A percentile compares a stretch with the other conserved stretches of the same genome.
These are phyloP conservation scores for Linaria vulgaris DNA, from an alignment of 257 asterid genomes.

Conservation along the genomic window DNA sequence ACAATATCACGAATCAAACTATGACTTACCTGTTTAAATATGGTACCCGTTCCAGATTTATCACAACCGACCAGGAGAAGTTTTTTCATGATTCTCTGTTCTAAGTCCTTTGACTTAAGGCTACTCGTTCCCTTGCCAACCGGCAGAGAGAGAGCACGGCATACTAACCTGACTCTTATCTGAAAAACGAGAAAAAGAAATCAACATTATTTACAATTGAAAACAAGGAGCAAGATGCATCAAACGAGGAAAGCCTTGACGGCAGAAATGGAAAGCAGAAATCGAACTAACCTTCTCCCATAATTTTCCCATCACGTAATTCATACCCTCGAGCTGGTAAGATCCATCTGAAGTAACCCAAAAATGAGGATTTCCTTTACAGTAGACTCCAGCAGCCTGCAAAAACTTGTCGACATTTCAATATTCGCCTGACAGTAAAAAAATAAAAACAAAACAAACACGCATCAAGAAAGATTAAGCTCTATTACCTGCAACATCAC, in stretches of 20 bases:
- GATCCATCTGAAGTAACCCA: slow-evolving; percentile 57
- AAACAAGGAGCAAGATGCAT: too few relatives aligned
- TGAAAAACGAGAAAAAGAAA: slow-evolving; percentile 64
- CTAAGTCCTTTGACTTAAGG: slow-evolving; percentile 24
- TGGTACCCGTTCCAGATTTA: slow-evolving; percentile 85
- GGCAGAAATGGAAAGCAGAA: slow-evolving; percentile 8
- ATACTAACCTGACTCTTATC: too few relatives aligned
- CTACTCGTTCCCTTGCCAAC: slow-evolving; percentile 28
- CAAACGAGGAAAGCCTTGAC: too few relatives aligned
- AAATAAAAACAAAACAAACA: too few relatives aligned
- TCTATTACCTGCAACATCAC: too few relatives aligned
- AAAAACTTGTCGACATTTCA: too few relatives aligned
- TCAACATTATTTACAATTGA: slow-evolving; percentile 15
- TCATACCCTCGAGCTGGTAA: slow-evolving; percentile 51
- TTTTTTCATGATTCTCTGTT: slow-evolving; percentile 38
- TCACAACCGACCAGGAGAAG: slow-evolving; percentile 77
- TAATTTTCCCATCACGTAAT: slow-evolving; percentile 64
- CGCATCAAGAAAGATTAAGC: too few relatives aligned
- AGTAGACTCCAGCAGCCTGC: slow-evolving; percentile 45
- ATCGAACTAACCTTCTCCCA: slow-evolving; percentile 65
- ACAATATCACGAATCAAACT: too few relatives aligned
- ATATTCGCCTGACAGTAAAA: too few relatives aligned
- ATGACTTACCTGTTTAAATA: slow-evolving; percentile 75
- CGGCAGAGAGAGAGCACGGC: too few relatives aligned
- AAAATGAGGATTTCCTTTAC: slow-evolving; percentile 47